These are phyloP conservation scores for Calocybe cyanea DNA, from an alignment of 768 basidiomycete genomes.

Conservation along the genomic window DNA sequence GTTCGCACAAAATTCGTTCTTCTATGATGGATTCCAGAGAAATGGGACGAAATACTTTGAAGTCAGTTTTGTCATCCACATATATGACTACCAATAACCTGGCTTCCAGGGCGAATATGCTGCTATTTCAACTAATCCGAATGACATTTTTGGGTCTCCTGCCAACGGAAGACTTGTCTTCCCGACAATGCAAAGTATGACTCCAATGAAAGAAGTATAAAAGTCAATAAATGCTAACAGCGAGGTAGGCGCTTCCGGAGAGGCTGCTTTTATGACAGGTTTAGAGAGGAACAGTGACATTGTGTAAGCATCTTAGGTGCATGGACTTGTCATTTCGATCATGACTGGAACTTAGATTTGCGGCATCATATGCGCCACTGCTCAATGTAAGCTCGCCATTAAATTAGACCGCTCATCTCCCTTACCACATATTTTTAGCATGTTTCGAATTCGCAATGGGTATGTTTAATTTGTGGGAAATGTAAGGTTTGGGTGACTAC, in stretches of 20 bases:
- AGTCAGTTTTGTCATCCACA: slow-evolving; percentile 1
- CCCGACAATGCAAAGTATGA: slow-evolving; percentile 47
- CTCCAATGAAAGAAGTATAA: background rate
- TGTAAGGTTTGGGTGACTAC: background rate
- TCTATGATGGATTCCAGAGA: slow-evolving; percentile 36
- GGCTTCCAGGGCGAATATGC: slow-evolving; percentile 48
- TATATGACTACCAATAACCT: slow-evolving; percentile 3
- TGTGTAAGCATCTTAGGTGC: slow-evolving; percentile 21
- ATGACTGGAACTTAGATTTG: slow-evolving; percentile 21
- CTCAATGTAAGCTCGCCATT: slow-evolving; percentile 29
- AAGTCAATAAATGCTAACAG: background rate
- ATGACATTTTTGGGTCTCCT: slow-evolving; percentile 38
- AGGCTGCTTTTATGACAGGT: slow-evolving; percentile 64
- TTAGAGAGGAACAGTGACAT: slow-evolving; percentile 41
- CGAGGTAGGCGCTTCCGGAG: slow-evolving; percentile 39
- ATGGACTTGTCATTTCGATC: background rate
- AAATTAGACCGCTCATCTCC: slow-evolving; percentile 1
- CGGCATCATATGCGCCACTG: slow-evolving; percentile 53
- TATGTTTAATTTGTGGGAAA: slow-evolving; percentile 22
- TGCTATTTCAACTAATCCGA: slow-evolving; percentile 43
- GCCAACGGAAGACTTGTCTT: slow-evolving; percentile 41
- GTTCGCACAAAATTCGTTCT: slow-evolving; percentile 33
- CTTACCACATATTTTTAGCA: slow-evolving; percentile 30
- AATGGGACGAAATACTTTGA: slow-evolving; percentile 53
- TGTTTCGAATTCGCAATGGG: slow-evolving; percentile 47